phyloP scores from a whole-genome alignment of 495 filamentous ascomycete genomes.

The Podospora pseudoanserina region DNA sequence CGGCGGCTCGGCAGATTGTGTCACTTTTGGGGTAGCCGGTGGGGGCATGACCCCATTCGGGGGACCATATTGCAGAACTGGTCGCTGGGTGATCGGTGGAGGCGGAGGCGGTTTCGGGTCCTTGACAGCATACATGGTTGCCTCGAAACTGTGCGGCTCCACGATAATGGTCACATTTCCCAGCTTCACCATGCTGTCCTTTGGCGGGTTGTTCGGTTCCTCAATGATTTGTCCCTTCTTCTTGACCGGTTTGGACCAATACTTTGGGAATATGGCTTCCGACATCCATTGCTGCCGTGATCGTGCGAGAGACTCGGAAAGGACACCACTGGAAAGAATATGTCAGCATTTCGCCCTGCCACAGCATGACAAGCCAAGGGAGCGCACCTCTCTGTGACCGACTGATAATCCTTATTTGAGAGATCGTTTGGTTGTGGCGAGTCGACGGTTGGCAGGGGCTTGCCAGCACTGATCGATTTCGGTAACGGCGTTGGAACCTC shows the following conservation, averaged over 20 bases:
- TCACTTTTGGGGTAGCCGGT: conserved; percentile 46
- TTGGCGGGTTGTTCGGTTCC: conserved; percentile 71
- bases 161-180: conserved; percentile 77
- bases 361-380: not conserved
- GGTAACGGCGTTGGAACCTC: conserved; percentile 56
- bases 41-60: conserved; percentile 57
- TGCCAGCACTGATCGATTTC: conserved; percentile 51
- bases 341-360: conserved; percentile 9
- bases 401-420: conserved; percentile 68
- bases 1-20: not conserved
- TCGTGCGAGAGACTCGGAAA: conserved; percentile 74
- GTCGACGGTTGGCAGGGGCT: conserved; percentile 70
- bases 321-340: conserved; percentile 62
- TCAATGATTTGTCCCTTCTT: conserved; percentile 67
- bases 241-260: conserved; percentile 88
- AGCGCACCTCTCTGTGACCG: conserved; percentile 73
- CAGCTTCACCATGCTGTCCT: conserved; percentile 81
- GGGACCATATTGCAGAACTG: conserved; percentile 69
- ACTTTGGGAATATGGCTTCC: conserved; percentile 86
- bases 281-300: conserved; percentile 87
- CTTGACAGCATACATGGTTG: conserved; percentile 80
- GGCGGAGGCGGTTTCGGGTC: conserved; percentile 52
- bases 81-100: conserved; percentile 42
- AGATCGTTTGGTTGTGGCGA: conserved; percentile 64
- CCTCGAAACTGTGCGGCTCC: conserved; percentile 88